Percentiles rank a stretch among this genome's conserved stretches.
These are phyloP conservation scores for Fusarium redolens DNA, from an alignment of 2,329 filamentous ascomycete genomes.

Conservation along the genomic window DNA sequence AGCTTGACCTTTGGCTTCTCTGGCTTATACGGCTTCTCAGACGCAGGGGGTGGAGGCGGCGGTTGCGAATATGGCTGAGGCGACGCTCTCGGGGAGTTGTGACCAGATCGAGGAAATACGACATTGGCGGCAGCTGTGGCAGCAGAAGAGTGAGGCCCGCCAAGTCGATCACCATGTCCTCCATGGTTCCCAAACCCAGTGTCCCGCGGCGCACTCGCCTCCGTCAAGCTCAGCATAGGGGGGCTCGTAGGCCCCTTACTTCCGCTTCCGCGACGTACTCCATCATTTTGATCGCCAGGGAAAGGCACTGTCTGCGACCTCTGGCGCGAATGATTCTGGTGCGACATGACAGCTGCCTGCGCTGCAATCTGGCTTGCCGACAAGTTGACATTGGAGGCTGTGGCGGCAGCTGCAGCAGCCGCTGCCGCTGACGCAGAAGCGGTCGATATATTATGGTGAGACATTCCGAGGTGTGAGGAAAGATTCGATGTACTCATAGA, in stretches of 20 bases:
- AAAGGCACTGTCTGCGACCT: conserved; percentile 79
- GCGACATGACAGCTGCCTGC: conserved; percentile 79
- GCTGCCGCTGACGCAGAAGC: conserved; percentile 34
- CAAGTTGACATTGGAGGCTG: conserved; percentile 53
- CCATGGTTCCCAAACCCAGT: conserved; percentile 61
- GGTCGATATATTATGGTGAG: conserved; percentile 45
- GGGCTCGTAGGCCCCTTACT: conserved; percentile 67
- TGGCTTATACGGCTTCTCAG: conserved; percentile 69
- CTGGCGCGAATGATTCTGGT: conserved; percentile 68
- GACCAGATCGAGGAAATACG: conserved; percentile 75
- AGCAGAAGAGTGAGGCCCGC: conserved; percentile 70
- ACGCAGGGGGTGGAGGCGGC: conserved; percentile 52
- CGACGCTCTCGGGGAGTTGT: conserved; percentile 60
- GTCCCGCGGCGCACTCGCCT: conserved; percentile 71
- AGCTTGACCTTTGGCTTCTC: conserved; percentile 85
- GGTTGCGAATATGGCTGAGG: conserved; percentile 53
- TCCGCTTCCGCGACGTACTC: conserved; percentile 57
- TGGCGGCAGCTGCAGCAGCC: conserved; percentile 52
- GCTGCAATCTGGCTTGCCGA: conserved; percentile 83
- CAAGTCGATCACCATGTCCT: conserved; percentile 62
- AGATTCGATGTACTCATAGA: conserved; percentile 68
- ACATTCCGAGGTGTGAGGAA: conserved; percentile 61
- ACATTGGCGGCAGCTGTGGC: conserved; percentile 78
- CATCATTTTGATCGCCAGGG: conserved; percentile 59
- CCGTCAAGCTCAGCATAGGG: conserved; percentile 72